Evolutionary conservation across 345 rosid species (phyloP).

Genomic region (Eucalyptus tenuipes): DNA sequence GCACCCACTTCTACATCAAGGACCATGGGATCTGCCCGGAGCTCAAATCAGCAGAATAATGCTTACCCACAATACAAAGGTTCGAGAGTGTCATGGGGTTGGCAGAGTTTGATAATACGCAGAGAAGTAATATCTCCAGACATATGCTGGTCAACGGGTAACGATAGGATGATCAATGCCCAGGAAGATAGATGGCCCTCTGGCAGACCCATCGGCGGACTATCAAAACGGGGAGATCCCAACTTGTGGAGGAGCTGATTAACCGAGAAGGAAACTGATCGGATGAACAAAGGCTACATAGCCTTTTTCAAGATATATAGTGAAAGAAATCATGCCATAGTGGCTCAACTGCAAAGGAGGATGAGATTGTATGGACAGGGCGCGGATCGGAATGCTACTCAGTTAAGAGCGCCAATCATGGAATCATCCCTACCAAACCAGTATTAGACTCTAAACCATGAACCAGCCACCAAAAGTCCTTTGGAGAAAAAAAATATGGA

Average conservation of each 20-base stretch:
- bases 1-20: not conserved
- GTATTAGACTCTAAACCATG: not conserved
- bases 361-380: not conserved
- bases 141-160: no score
- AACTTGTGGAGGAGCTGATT: not conserved
- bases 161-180: no score
- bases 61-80: not conserved
- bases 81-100: not conserved
- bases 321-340: not conserved
- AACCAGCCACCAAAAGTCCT: not conserved
- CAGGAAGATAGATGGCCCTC: no score
- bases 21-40: not conserved
- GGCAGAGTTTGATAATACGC: no score
- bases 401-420: not conserved
- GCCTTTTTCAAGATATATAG: not conserved
- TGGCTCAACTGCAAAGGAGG: not conserved
- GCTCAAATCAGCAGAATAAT: not conserved
- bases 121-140: no score
- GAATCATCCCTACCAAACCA: no score
- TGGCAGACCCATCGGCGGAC: no score
- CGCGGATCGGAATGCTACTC: not conserved
- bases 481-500: not conserved
- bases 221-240: not conserved
- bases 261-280: not conserved
- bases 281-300: not conserved